Evolutionary conservation across 2,329 filamentous ascomycete genomes (phyloP), one percentile per base, ranked within the genome.

Genomic region (Lasiodiplodia sp.): DNA sequence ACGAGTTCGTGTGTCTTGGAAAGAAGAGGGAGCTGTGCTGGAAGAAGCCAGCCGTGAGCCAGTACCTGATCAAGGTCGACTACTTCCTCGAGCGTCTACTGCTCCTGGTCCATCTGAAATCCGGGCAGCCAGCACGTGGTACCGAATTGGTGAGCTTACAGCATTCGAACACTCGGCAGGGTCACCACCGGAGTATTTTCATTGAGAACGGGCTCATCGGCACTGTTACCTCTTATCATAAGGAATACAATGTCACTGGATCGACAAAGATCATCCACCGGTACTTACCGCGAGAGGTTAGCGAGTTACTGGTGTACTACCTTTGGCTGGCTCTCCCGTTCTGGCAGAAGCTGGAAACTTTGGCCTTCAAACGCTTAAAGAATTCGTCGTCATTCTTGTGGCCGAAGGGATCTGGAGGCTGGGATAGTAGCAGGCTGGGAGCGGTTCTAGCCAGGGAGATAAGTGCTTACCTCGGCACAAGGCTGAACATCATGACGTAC

Each of bases 271-370:
- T 74, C 49, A 75, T 76, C 62, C 69, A 76, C 49, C 65, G 70
- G 23, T 77, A 72, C 71, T 55, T 77, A 52, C 74, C 72, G 37
- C 63, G 69, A 11, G 72, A 76, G 70, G 71, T 76, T 5, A 68
- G 72, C 16, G 72, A 74, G 69, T 53, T 74, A 23, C 28, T 75
- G 21, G 63, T 73, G 28, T 71, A 60, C 52, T 72, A 73, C 44
- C 56, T 73, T 44, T 73, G 64, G 72, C 67, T 73, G 11, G 68
- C 72, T 31, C 66, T 71, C 51, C 71, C 56, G 57, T 72, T 72
- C 56, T 58, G 44, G 53, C 0, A 58, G 31, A 52, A 66, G 25
- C 62, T 69, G 3, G 56, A 69, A 23, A 16, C 58, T 14, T 52
- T 69, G 11, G 23, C n/a, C 7, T 14, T 12, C 14, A 60, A 60